Evolutionary conservation across 768 basidiomycete species (phyloP).

Genomic region (Pisolithus marmoratus): DNA sequence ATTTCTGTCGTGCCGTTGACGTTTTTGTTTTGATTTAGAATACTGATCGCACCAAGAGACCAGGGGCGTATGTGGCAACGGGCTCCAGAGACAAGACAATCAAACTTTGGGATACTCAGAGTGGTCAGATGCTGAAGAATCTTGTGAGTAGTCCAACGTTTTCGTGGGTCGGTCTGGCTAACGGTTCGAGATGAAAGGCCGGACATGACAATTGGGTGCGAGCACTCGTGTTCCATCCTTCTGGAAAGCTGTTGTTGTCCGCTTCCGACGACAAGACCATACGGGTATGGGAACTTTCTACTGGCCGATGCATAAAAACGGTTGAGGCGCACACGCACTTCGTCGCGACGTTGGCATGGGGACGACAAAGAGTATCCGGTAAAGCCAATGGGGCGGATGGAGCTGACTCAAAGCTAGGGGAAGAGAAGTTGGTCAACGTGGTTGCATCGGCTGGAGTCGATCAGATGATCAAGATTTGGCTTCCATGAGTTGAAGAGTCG

Average conservation of each 20-base stretch:
- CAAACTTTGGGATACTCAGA: conserved; percentile 83
- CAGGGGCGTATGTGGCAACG: conserved; percentile 63
- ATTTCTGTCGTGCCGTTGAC: not conserved
- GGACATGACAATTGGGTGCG: conserved; percentile 92
- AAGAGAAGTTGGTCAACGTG: conserved; percentile 63
- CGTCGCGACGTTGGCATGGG: conserved; percentile 79
- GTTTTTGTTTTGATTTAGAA: conserved; percentile 30
- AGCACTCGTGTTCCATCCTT: conserved; percentile 83
- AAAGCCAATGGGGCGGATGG: conserved; percentile 36
- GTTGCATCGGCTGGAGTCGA: conserved; percentile 66
- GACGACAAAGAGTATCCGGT: conserved; percentile 45
- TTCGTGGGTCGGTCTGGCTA: conserved; percentile 1
- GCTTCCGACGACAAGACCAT: conserved; percentile 91
- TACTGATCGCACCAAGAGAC: conserved; percentile 45
- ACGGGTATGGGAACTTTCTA: conserved; percentile 83
- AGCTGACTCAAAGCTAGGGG: conserved; percentile 24
- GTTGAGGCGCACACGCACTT: conserved; percentile 87
- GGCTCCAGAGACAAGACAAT: conserved; percentile 90
- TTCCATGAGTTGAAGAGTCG: conserved; percentile 35
- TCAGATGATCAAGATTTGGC: conserved; percentile 61
- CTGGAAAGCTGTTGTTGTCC: conserved; percentile 85
- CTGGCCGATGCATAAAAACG: conserved; percentile 80
- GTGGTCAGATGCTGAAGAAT: conserved; percentile 74
- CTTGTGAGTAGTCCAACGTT: conserved; percentile 42
- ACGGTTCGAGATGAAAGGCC: conserved; percentile 32